Base-by-base conservation (phyloP, 257 asterid species). In the Coffea eugenioides region DNA sequence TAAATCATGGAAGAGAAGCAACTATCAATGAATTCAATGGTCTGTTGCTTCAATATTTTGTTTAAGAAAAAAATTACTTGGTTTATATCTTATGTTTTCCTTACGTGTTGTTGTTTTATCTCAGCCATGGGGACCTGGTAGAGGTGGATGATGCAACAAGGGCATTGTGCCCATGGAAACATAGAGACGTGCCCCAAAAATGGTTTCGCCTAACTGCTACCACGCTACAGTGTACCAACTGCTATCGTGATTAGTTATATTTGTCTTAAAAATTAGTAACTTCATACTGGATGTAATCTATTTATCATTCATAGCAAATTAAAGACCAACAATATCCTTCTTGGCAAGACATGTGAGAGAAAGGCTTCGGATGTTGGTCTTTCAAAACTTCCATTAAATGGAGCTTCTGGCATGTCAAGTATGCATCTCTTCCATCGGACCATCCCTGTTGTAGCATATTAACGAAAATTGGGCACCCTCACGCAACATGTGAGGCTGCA, bases 201-300 rank as follows among this genome's bases (percentile, higher is more conserved):
- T 95, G 90, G 98, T 93, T 75, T 68, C 86, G 86, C 97, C 98
- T 10, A 92, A 84, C 79, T 93, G 98, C 86, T 95, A 97, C 80
- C 98, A 93, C 23, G 92, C 95, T 16, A 94, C 93, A 31, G 98
- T 95, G 98, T 83, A 90, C 93, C 73, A 93, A 89, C 81, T 95
- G 98, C 82, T 95, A 89, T 36, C 95, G 87, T 68, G 97, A 93
- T 71, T 93, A 97, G 98, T 91, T 31, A 31, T 31, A 31, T 31
- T 31, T 31, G 34, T 31, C 34, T 31, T 31, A 31, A 31, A 31
- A 31, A 31, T 31, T 31, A 31, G 34, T 31, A 31, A 31, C 34
- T 31, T 0, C 34, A 0, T 31, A 31, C 34, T 31, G 34, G 34
- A 31, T 31, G 34, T 31, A 31, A 31, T 31, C 34, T 31, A 31